phyloP scores from a whole-genome alignment of 306 rosid species.

The Ziziphus jujuba region DNA sequence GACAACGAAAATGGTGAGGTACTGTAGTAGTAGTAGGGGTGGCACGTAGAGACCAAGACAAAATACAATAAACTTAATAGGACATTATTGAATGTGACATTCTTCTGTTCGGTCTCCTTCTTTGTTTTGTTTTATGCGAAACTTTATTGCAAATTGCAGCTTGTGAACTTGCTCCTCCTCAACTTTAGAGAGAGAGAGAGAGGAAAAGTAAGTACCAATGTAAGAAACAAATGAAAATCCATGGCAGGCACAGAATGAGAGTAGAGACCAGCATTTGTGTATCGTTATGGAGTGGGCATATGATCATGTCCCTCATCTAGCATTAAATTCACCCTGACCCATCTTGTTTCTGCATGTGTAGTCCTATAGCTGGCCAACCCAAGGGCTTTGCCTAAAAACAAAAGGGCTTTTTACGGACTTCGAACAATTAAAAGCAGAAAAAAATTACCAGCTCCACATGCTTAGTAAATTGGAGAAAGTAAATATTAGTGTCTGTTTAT shows the following conservation, averaged over 20 bases:
- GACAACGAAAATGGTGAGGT: not conserved
- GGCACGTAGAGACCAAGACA: slow-evolving; percentile 19
- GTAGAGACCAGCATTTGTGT: slow-evolving; percentile 1
- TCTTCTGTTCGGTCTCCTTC: not conserved
- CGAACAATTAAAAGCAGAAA: too few relatives aligned
- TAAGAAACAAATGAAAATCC: slow-evolving; percentile 1
- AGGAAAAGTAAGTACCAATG: not conserved
- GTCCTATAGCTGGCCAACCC: not conserved
- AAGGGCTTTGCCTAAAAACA: too few relatives aligned
- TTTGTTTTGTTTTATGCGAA: not conserved
- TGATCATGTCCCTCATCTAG: not conserved
- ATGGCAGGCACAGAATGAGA: slow-evolving; percentile 2
- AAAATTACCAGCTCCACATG: too few relatives aligned
- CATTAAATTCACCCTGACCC: slow-evolving; percentile 20
- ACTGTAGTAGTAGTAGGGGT: not conserved
- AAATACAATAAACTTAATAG: slow-evolving; percentile 22
- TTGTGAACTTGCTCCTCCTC: not conserved
- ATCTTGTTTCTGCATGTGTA: not conserved
- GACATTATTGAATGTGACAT: slow-evolving; percentile 12
- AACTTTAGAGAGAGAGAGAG: not conserved
- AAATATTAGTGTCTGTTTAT: too few relatives aligned
- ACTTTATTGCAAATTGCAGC: not conserved
- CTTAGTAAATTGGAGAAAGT: too few relatives aligned
- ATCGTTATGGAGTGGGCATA: slow-evolving; percentile 8
- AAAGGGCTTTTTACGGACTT: too few relatives aligned